Evolutionary conservation across 2,329 filamentous ascomycete genomes (phyloP).

Genomic region (Emergomyces pasteurianus): DNA sequence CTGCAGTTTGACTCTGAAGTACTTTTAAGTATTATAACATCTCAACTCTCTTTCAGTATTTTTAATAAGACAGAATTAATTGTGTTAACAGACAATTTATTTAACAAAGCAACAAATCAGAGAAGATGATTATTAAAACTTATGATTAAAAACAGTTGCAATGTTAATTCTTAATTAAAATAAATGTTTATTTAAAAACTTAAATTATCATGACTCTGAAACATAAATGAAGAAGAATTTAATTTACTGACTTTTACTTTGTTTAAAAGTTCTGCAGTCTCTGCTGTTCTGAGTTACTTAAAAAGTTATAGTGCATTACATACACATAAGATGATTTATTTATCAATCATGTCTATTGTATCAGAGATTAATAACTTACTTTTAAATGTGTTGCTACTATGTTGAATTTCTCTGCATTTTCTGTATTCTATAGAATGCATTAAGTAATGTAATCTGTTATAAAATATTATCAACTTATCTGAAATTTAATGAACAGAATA

Average conservation of each 20-base stretch:
- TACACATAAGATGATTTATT: slow-evolving; percentile 1
- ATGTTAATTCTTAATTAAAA: neutral
- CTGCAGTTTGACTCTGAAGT: neutral
- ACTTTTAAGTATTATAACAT: neutral
- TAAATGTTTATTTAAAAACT: neutral
- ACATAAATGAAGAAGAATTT: slow-evolving; percentile 1
- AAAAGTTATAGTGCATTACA: slow-evolving; percentile 1
- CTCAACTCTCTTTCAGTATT: neutral
- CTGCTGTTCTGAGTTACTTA: slow-evolving; percentile 5
- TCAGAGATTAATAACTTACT: slow-evolving; percentile 2
- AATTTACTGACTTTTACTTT: too few relatives aligned
- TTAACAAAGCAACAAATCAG: neutral
- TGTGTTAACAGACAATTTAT: neutral
- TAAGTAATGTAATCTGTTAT: slow-evolving; percentile 1
- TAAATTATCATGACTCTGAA: neutral
- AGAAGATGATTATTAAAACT: neutral
- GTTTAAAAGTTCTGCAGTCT: slow-evolving; percentile 2
- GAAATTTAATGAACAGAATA: slow-evolving; percentile 3
- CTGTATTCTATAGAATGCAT: slow-evolving; percentile 2
- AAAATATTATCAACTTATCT: slow-evolving; percentile 2
- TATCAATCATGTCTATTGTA: neutral
- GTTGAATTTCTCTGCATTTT: neutral
- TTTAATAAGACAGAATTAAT: slow-evolving; percentile 2
- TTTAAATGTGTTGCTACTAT: slow-evolving; percentile 1
- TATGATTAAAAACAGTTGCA: slow-evolving; percentile 6